A percentile compares a stretch with the other conserved stretches of the same genome.
These are phyloP conservation scores for Copromyces sp. DNA, from an alignment of 495 filamentous ascomycete species.

Conservation along the genomic window DNA sequence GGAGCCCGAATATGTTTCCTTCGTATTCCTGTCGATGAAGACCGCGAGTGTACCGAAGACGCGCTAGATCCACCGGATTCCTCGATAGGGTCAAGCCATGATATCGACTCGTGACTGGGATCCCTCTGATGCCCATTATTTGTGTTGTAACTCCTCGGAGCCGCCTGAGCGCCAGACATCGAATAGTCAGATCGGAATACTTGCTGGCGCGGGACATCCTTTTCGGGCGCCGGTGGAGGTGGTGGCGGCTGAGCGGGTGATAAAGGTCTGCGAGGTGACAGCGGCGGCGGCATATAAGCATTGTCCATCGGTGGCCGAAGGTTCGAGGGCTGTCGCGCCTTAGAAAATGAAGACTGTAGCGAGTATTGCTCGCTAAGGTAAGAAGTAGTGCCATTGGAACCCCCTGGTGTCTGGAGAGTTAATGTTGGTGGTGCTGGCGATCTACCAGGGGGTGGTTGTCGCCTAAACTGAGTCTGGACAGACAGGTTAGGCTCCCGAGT, in stretches of 20 bases:
- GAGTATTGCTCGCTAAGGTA: conserved; percentile 21
- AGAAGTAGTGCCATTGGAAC: conserved; percentile 11
- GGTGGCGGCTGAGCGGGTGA: conserved; percentile 19
- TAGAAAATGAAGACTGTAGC: conserved; percentile 40
- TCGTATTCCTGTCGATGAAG: conserved; percentile 57
- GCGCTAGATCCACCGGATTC: conserved; percentile 77
- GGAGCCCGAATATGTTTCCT: conserved; percentile 54
- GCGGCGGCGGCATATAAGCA: conserved; percentile 53
- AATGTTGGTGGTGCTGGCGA: conserved; percentile 4
- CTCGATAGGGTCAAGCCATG: conserved; percentile 95
- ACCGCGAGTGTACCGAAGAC: conserved; percentile 72
- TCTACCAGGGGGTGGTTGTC: conserved; percentile 1
- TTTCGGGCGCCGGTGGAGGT: conserved; percentile 28
- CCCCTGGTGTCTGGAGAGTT: conserved; percentile 7
- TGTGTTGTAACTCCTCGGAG: conserved; percentile 10
- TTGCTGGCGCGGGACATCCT: conserved; percentile 21
- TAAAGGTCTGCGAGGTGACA: conserved; percentile 47
- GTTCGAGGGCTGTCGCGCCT: conserved; percentile 29
- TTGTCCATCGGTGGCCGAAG: conserved; percentile 36
- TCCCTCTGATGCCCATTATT: conserved; percentile 40
- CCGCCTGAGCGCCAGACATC: conserved; percentile 25
- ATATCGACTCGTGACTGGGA: conserved; percentile 66
- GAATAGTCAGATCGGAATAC: conserved; percentile 32
- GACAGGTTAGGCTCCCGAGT: not conserved
- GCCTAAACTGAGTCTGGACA: not conserved